Percentiles rank a stretch among this genome's conserved stretches.
Evolutionary conservation across 306 rosid species (phyloP).

Genomic region (Pachyrhizus erosus): DNA sequence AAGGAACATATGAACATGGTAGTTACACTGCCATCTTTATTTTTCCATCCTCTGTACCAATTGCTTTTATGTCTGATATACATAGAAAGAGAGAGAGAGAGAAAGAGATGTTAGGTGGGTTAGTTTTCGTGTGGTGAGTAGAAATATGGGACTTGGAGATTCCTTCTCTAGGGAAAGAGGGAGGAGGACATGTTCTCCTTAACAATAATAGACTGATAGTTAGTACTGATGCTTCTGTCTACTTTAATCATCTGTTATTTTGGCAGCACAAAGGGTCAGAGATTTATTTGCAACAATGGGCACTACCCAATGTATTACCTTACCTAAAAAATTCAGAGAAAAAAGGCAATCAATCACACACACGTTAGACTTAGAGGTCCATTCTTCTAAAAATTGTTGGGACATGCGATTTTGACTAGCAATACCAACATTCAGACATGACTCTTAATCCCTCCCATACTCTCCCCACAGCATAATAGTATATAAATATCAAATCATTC

Average conservation of each 20-base stretch:
- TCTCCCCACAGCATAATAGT: neutral
- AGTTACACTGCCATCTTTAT: constrained; percentile 65
- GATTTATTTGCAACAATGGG: constrained; percentile 46
- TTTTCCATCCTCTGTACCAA: constrained; percentile 61
- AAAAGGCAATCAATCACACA: constrained; percentile 35
- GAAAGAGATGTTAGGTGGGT: constrained; percentile 47
- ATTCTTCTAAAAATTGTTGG: constrained; percentile 13
- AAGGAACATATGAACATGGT: constrained; percentile 69
- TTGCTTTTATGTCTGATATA: constrained; percentile 53
- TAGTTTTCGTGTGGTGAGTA: constrained; percentile 46
- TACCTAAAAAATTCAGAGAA: constrained; percentile 41
- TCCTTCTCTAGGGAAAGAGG: constrained; percentile 57
- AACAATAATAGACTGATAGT: constrained; percentile 60
- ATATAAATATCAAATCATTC: neutral
- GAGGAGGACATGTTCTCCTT: constrained; percentile 48
- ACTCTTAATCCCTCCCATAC: neutral
- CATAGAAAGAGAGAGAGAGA: constrained; percentile 38
- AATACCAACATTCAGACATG: constrained; percentile 27
- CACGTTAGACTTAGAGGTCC: constrained; percentile 31
- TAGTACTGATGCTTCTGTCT: constrained; percentile 53
- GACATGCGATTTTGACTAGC: neutral
- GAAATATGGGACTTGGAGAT: constrained; percentile 49
- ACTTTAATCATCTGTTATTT: constrained; percentile 58
- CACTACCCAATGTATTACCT: constrained; percentile 45
- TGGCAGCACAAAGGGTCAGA: constrained; percentile 59